These are phyloP conservation scores for Hanseniaspora clermontiae DNA, from an alignment of 805 yeast species.

Conservation along the genomic window DNA sequence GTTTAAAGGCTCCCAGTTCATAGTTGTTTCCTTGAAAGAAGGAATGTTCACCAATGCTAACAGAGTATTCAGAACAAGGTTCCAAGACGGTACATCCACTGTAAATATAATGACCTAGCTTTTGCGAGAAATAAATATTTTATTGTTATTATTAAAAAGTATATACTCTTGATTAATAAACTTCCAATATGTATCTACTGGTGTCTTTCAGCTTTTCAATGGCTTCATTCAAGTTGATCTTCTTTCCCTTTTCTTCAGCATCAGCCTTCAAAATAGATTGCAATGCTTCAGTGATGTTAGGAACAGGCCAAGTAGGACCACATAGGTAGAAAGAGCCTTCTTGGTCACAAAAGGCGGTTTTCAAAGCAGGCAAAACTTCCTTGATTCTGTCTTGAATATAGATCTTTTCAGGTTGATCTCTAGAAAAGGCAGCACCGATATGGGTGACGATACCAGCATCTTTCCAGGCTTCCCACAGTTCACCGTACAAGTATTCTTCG, in stretches of 20 bases:
- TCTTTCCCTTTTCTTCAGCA: constrained; percentile 53
- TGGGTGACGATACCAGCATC: constrained; percentile 86
- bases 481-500: constrained; percentile 93
- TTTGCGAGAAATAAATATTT: neutral
- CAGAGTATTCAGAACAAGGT: constrained; percentile 80
- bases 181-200: constrained; percentile 86
- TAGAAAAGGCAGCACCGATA: constrained; percentile 94
- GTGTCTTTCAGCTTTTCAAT: constrained; percentile 89
- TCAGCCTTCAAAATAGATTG: constrained; percentile 66
- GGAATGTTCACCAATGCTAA: constrained; percentile 98
- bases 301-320: constrained; percentile 99
- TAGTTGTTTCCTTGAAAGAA: constrained; percentile 90
- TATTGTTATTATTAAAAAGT: neutral
- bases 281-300: constrained; percentile 83
- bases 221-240: constrained; percentile 59
- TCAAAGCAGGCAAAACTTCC: constrained; percentile 57
- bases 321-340: constrained; percentile 88
- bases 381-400: constrained; percentile 90
- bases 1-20: constrained; percentile 90
- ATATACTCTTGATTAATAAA: constrained; percentile 39
- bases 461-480: constrained; percentile 91
- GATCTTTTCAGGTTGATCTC: constrained; percentile 90
- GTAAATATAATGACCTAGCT: constrained; percentile 46
- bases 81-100: constrained; percentile 92
- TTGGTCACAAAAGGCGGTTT: constrained; percentile 63